phyloP scores from a whole-genome alignment of 257 asterid genomes.

The Perilla frutescens region DNA sequence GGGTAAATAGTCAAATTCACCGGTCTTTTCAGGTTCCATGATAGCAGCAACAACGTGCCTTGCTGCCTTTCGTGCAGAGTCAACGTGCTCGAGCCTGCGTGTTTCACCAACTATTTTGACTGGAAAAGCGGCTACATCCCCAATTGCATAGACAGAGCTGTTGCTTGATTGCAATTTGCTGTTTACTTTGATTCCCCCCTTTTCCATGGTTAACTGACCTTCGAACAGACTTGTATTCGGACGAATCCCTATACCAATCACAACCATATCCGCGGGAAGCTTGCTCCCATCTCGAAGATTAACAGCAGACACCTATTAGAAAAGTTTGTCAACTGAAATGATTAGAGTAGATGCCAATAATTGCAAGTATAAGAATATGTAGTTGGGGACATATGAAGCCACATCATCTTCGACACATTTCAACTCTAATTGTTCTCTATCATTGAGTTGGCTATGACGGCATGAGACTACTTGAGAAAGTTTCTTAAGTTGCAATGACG shows the following conservation, averaged over 20 bases:
- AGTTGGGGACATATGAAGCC: neutral
- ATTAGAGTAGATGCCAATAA: neutral
- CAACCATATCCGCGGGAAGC: conserved; percentile 86
- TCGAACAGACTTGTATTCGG: conserved; percentile 89
- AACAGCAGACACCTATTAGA: conserved; percentile 72
- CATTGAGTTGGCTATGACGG: neutral
- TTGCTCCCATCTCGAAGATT: conserved; percentile 80
- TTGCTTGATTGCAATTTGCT: conserved; percentile 83
- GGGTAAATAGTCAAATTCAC: conserved; percentile 77
- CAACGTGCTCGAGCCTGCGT: conserved; percentile 89
- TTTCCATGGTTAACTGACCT: conserved; percentile 86
- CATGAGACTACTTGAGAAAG: neutral
- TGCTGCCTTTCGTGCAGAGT: conserved; percentile 80
- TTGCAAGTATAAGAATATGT: conserved; percentile 11
- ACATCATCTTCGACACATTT: neutral
- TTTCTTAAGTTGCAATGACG: neutral
- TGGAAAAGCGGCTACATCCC: conserved; percentile 89
- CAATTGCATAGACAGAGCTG: conserved; percentile 75
- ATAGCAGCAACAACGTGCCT: conserved; percentile 79
- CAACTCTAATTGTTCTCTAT: neutral
- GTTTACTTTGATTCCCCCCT: conserved; percentile 91
- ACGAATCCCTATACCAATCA: conserved; percentile 91
- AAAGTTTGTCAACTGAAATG: neutral
- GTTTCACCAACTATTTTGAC: conserved; percentile 71
- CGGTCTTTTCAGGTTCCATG: conserved; percentile 58